Evolutionary conservation across 1,284 basidiomycete species (phyloP), one percentile per base, ranked within the genome.

Genomic region (Cutaneotrichosporon arboriforme): DNA sequence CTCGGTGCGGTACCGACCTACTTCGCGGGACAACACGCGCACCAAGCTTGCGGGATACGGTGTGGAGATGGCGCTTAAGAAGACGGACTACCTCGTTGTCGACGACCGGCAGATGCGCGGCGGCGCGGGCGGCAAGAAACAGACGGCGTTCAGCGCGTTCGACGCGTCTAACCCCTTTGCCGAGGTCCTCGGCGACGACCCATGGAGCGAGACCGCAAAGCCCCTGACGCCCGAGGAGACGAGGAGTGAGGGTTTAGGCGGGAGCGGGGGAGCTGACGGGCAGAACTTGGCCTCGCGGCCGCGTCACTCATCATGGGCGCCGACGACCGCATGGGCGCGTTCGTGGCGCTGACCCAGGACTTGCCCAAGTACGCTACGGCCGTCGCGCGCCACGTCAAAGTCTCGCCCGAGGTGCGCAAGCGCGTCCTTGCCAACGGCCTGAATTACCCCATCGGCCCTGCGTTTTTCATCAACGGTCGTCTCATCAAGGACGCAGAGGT

Each of bases 61-160:
- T 4, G 91, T 93, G 8, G 81, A 87, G 23, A 79, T 98, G 51
- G 90, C 96, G 64, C 76, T 98, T 63, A 98, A 98, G 78, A 97
- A 94, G 76, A 97, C 85, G 77, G 94, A 98, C 70, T 98, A 98
- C 68, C 82, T 97, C 14, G 91, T 88, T 3, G 79, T 97, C 3
- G 92, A 97, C 68, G 92, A 97, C 69, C 78, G 92, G 57, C 63
- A 49, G 5, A 54, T 52, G 5, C 56, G 44, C 2, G 33, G 43
- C 3, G 50, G 26, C 21, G 46, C 33, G 4, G 23, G 26, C 2
- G 31, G 15, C 4, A 20, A 20, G 3, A 40, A 7, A 21, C 58
- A 60, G 51, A 56, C 37, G 8, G 35, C 46, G 26, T 33, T 45
- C 31, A 13, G 44, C 14, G 36, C 34, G 23, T 33, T 18, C 10